phyloP scores from a whole-genome alignment of 2,329 filamentous ascomycete species.

The Trichoderma gracile region DNA sequence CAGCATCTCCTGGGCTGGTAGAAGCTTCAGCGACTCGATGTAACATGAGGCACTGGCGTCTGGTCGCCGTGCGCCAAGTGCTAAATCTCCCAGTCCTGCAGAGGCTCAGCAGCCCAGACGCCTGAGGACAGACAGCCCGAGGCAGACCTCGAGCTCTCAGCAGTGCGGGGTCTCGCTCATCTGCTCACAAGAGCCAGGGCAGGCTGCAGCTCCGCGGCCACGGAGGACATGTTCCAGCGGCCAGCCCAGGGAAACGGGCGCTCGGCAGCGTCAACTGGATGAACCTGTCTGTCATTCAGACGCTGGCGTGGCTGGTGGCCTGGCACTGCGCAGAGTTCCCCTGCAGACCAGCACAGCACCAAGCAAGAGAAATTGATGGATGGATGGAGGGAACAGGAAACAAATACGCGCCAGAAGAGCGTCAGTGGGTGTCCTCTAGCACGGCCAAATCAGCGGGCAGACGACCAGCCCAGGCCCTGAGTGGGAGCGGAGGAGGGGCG shows the following conservation, averaged over 20 bases:
- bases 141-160: background rate
- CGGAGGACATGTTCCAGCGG: no score
- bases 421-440: constrained; percentile 21
- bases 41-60: background rate
- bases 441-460: constrained; percentile 15
- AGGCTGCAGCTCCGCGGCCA: no score
- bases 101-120: background rate
- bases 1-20: background rate
- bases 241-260: no score
- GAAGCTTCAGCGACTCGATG: no score
- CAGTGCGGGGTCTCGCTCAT: constrained; percentile 15
- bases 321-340: constrained; percentile 17
- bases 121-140: background rate
- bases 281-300: no score
- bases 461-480: constrained; percentile 16
- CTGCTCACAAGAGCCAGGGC: no score
- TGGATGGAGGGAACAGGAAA: no score
- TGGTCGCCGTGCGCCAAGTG: background rate
- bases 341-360: background rate
- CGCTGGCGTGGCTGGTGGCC: constrained; percentile 8
- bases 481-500: constrained; percentile 25
- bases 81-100: background rate
- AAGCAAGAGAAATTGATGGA: background rate
- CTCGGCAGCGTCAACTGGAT: background rate
- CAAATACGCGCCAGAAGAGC: constrained; percentile 17